These are phyloP conservation scores for Fomitopsis serialis DNA, from an alignment of 768 basidiomycete genomes.

Conservation along the genomic window DNA sequence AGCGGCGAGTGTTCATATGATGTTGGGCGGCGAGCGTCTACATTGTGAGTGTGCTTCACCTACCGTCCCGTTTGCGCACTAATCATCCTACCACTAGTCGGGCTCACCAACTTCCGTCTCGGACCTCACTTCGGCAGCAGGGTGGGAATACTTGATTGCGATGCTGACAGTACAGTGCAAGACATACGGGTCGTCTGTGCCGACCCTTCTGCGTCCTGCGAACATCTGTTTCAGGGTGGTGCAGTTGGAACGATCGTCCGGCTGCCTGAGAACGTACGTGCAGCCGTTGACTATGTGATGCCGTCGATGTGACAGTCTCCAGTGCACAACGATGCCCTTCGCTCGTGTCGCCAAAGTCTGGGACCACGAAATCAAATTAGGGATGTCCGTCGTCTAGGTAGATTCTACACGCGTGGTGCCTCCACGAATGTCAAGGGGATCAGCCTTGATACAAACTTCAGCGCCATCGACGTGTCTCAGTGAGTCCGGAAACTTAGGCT, in stretches of 20 bases:
- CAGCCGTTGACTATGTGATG: not conserved
- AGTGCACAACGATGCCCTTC: constrained; percentile 25
- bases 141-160: constrained; percentile 48
- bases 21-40: constrained; percentile 4
- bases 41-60: constrained; percentile 4
- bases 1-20: constrained; percentile 12
- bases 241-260: constrained; percentile 48
- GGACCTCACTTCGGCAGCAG: constrained; percentile 40
- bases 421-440: constrained; percentile 34
- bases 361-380: constrained; percentile 40
- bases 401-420: constrained; percentile 30
- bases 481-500: not conserved
- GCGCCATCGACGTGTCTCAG: constrained; percentile 18
- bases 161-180: constrained; percentile 33
- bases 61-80: not conserved
- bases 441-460: constrained; percentile 35
- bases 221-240: constrained; percentile 33
- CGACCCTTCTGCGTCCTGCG: constrained; percentile 27
- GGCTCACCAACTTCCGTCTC: constrained; percentile 23
- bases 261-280: constrained; percentile 45
- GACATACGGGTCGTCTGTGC: constrained; percentile 46
- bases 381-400: constrained; percentile 24
- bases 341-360: constrained; percentile 34
- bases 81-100: not conserved
- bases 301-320: not conserved